Base-by-base conservation (phyloP, 208 protist genomes). In the Leishmania arabica region DNA sequence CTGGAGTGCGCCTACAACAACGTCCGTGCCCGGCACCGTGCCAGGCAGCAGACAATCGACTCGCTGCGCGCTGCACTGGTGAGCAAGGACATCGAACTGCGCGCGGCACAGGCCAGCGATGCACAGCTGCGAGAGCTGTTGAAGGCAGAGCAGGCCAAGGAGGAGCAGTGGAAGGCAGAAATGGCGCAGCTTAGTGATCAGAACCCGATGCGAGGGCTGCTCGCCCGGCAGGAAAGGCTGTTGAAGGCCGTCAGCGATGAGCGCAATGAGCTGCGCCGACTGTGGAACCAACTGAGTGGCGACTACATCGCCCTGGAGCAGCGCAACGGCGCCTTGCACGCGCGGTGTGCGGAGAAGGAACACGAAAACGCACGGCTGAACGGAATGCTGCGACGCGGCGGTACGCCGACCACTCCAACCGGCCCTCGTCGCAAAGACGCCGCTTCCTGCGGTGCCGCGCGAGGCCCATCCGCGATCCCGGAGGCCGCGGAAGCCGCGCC, bases 301-400 rank as follows among this genome's bases (percentile, higher is more conserved):
- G 89, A 96, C 68, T 96, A 94, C 84, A 88, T 92, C 60, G 76
- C 84, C 3, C 78, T 95, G 31, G 93, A 96, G 79, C 82, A 87
- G 51, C 90, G 91, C 77, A 96, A 95, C 75, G 91, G 86, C 19
- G 75, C 87, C 54, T 80, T 96, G 84, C 93, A 96, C 80, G 91
- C 90, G 68, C 91, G 93, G 15, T 96, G 93, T 68, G 85, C 89
- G 1, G 87, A 77, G 53, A 95, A 95, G 75, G 93, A 94, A 80
- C 86, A 90, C 73, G 89, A 92, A 75, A 94, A 93, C 74, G 89
- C 89, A 71, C 83, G 87, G 71, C 84, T 96, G 17, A 83, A 77
- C 53, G 91, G 89, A 27, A 80, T 91, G 64, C 49, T 86, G 74
- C 78, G 72, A 58, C 82, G 82, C 21, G 40, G 74, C 37, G 64